Evolutionary conservation across 1,284 basidiomycete genomes (phyloP), one percentile per base, ranked within the genome.

Genomic region (Puccinia coronata): DNA sequence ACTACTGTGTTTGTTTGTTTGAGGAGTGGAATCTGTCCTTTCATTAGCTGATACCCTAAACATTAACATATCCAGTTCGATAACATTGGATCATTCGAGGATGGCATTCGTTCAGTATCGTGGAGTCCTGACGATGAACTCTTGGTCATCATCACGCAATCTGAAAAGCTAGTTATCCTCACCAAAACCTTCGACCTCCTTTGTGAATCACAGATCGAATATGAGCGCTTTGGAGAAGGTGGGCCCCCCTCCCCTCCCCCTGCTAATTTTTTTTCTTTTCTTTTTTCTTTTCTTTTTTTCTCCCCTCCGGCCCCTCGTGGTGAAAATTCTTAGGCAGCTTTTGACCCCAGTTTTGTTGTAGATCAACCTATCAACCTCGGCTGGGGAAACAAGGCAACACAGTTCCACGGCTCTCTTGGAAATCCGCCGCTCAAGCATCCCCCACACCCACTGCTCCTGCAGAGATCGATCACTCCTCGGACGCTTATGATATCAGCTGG

Each of bases 371-470:
- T 81, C 28, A 55, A 49, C 43, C 31, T 81, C 11, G 79, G 97
- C 12, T 99, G 97, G 97, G 97, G 97, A 41, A 94, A 93, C 4
- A 97, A 96, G 85, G 90, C 93, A 84, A 99, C 97, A 0, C 97
- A 99, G 86, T 99, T 99, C 86, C 96, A 98, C 84, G 97, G 97
- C 18, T 96, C 95, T 0, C 89, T 95, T 4, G 97, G 97, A 41
- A 98, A 86, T 88, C 90, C 12, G 93, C 93, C 4, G 93, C 94
- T 0, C 84, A 86, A 34, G 84, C 18, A 83, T 85, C 3, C 83
- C 28, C 43, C 41, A n/a, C 57, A 25, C 31, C 67, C 28, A n/a
- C n/a, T n/a, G 43, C 43, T 8, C 43, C 25, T 73, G 8, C 20
- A 53, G 87, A 0, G 84, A 85, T 88, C 34, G 86, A 88, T 36